Conservation (phyloP, 2,329 filamentous ascomycete species). For the Fusarium beomiforme region DNA sequence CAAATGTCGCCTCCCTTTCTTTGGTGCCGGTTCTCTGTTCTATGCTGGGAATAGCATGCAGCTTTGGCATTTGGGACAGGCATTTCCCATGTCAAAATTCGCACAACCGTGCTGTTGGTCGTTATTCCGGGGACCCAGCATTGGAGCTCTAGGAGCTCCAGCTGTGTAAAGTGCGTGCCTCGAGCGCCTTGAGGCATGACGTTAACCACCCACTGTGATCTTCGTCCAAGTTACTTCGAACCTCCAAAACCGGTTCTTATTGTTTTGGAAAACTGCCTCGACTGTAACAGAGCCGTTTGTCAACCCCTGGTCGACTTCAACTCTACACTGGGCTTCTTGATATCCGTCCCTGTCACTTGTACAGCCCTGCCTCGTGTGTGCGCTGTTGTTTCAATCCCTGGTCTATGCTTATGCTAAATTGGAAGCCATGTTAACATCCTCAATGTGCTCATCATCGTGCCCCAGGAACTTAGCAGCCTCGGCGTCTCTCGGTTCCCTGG, state of each 20-base stretch:
- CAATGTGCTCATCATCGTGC: slow-evolving; percentile 10
- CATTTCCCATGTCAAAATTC: slow-evolving; percentile 34
- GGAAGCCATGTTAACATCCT: slow-evolving; percentile 16
- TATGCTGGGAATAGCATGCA: slow-evolving; percentile 38
- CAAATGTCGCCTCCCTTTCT: slow-evolving; percentile 30
- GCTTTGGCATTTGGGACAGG: slow-evolving; percentile 23
- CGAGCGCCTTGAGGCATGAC: slow-evolving; percentile 33
- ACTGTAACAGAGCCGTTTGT: slow-evolving; percentile 35
- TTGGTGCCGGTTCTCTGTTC: slow-evolving; percentile 30
- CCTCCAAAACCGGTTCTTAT: slow-evolving; percentile 33
- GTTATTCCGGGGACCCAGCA: slow-evolving; percentile 18
- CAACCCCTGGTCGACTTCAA: slow-evolving; percentile 14
- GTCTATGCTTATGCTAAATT: slow-evolving; percentile 29
- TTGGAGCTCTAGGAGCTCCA: slow-evolving; percentile 22
- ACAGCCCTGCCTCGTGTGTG: slow-evolving; percentile 22
- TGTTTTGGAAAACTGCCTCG: slow-evolving; percentile 33
- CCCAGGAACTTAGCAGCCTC: slow-evolving; percentile 29
- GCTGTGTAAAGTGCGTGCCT: background rate
- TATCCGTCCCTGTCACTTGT: slow-evolving; percentile 16
- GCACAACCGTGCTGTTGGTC: slow-evolving; percentile 23
- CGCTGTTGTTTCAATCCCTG: slow-evolving; percentile 32
- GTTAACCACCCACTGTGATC: slow-evolving; percentile 25
- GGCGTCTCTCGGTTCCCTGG: slow-evolving; percentile 28
- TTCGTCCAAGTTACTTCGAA: slow-evolving; percentile 17
- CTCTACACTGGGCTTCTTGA: slow-evolving; percentile 6